Evolutionary conservation across 2,329 filamentous ascomycete species (phyloP), one percentile per base, ranked within the genome.

Genomic region (Sphaerostilbella broomeana): DNA sequence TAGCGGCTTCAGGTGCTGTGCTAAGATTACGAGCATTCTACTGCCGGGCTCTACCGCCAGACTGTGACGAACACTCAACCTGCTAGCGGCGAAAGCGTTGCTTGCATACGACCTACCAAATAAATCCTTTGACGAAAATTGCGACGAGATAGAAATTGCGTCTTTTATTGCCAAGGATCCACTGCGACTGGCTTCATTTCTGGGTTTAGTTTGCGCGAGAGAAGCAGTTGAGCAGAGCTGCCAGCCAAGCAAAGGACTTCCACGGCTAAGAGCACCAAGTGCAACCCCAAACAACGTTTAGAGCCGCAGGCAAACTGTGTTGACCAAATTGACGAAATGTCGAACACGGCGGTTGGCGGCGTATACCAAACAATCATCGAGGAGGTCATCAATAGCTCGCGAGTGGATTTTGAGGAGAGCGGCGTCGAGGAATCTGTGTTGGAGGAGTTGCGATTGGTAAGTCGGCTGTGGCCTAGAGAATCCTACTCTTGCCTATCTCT

Each of bases 401-500:
- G 86, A 57, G 85, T 90, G 57, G 92, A 97, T 65, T 97, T 98
- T 61, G 92, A 98, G 63, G 92, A 98, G 67, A 87, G 84, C 53
- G 92, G 92, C 54, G 84, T 97, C 49, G 87, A 94, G 54, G 84
- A 90, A 61, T 72, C 77, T 52, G 90, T 90, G 36, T 69, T 98
- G 55, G 79, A 90, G 51, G 86, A 95, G 62, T 71, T 98, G 72
- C 82, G 81, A 64, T 75, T 82, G 79, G 90, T 97, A 72, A 75
- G 85, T 39, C 10, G 24, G 17, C 12, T 19, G 21, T 6, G 13
- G n/a, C 22, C 31, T 16, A 22, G 11, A 12, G n/a, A 10, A 16
- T 9, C 35, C 26, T 13, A 22, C 29, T 33, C 21, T 22, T 28
- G 30, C 10, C 13, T 21, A 10, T 34, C 24, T 13, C 22, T 10